Percentiles rank a stretch among this genome's conserved stretches.
Evolutionary conservation across 2,329 filamentous ascomycete genomes (phyloP).

Genomic region (Aspergillus ibericus): DNA sequence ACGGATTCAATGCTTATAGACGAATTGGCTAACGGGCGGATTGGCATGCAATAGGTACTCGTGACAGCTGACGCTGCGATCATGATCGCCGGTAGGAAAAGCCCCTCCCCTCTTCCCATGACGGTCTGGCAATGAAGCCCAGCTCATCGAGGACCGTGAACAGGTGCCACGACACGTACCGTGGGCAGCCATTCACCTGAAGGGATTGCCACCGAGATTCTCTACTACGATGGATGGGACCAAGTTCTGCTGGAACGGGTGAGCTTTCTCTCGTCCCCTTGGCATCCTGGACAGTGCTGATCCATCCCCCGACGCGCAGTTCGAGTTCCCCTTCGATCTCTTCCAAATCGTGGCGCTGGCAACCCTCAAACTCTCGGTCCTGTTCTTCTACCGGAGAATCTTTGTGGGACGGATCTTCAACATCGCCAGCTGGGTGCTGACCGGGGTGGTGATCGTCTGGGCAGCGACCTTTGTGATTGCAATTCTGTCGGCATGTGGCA

Average conservation of each 20-base stretch:
- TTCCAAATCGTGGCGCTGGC: not conserved
- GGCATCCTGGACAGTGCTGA: too few species aligned
- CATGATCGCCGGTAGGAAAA: not conserved
- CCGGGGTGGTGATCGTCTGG: not conserved
- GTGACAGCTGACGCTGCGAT: not conserved
- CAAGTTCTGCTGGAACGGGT: too few species aligned
- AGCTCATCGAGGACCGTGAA: not conserved
- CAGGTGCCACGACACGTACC: not conserved
- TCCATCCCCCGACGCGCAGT: not conserved
- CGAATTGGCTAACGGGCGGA: not conserved
- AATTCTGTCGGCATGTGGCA: not conserved
- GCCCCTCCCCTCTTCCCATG: too few species aligned
- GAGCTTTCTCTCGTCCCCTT: too few species aligned
- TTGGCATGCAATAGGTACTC: not conserved
- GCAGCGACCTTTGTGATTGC: not conserved
- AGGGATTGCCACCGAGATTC: not conserved
- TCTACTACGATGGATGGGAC: too few species aligned
- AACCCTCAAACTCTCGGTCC: not conserved
- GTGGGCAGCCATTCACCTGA: not conserved
- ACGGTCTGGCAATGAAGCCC: too few species aligned
- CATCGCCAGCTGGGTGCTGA: not conserved
- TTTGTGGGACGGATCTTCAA: not conserved
- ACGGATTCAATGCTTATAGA: not conserved
- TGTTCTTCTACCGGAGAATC: not conserved
- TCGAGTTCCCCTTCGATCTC: not conserved